phyloP scores from a whole-genome alignment of 2,329 filamentous ascomycete genomes.

The Ascochyta fabae region DNA sequence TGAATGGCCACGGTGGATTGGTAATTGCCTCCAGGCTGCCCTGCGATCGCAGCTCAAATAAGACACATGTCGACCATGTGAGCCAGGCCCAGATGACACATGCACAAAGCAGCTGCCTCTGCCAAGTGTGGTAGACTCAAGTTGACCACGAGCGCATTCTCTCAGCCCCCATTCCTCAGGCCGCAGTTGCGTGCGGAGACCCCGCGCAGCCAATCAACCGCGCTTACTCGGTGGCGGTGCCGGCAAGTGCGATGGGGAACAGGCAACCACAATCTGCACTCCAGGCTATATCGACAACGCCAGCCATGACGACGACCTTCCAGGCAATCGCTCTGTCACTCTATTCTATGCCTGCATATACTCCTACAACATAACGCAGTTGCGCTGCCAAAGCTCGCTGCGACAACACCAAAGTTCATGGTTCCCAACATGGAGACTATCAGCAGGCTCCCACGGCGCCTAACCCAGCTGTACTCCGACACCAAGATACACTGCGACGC shows the following conservation, averaged over 20 bases:
- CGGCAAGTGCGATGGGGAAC: slow-evolving; percentile 1
- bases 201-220: slow-evolving; percentile 11
- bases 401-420: slow-evolving; percentile 9
- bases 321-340: slow-evolving; percentile 42
- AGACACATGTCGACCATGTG: slow-evolving; percentile 9
- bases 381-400: slow-evolving; percentile 16
- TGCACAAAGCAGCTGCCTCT: slow-evolving; percentile 6
- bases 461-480: slow-evolving; percentile 73
- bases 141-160: neutral
- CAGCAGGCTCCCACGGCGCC: slow-evolving; percentile 50
- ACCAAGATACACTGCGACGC: slow-evolving; percentile 80
- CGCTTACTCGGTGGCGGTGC: slow-evolving; percentile 12
- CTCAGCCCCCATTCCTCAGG: slow-evolving; percentile 14
- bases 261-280: slow-evolving; percentile 17
- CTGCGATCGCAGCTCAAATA: neutral
- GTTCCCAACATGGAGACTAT: slow-evolving; percentile 44
- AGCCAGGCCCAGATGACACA: slow-evolving; percentile 2
- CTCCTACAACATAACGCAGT: slow-evolving; percentile 21
- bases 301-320: slow-evolving; percentile 21
- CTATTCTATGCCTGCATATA: slow-evolving; percentile 27
- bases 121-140: neutral
- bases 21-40: neutral
- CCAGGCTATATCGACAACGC: slow-evolving; percentile 17
- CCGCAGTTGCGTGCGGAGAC: slow-evolving; percentile 8
- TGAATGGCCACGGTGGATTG: neutral